Conservation (phyloP, 2,329 filamentous ascomycete species). For the Colletotrichum navitas region DNA sequence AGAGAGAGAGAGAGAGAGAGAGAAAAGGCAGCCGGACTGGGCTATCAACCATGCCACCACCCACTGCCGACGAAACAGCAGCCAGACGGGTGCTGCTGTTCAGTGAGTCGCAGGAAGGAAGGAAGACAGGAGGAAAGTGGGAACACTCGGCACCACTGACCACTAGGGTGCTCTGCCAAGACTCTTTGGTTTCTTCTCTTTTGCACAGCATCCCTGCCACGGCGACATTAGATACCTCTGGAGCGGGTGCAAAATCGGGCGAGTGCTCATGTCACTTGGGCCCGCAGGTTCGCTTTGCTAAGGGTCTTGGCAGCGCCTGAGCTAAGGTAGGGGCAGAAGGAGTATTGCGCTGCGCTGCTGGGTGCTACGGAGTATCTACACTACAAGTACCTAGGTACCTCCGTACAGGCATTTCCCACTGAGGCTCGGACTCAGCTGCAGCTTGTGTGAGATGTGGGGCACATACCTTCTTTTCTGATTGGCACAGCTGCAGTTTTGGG, state of each 20-base stretch:
- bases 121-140: slow-evolving; percentile 21
- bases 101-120: slow-evolving; percentile 1
- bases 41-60: not conserved
- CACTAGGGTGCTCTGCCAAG: slow-evolving; percentile 33
- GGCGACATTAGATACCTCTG: not conserved
- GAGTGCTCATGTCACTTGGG: slow-evolving; percentile 26
- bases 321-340: slow-evolving; percentile 6
- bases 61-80: slow-evolving; percentile 1
- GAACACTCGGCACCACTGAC: slow-evolving; percentile 28
- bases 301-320: not conserved
- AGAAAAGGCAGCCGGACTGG: not conserved
- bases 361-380: too few species aligned
- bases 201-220: slow-evolving; percentile 33
- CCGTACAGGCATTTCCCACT: not conserved
- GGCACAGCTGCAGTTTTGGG: not conserved
- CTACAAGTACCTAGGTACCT: too few species aligned
- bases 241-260: slow-evolving; percentile 1
- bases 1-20: too few species aligned
- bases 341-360: not conserved
- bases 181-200: slow-evolving; percentile 37
- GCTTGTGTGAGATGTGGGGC: not conserved
- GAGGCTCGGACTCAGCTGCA: slow-evolving; percentile 17
- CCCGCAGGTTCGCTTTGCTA: slow-evolving; percentile 1
- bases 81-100: not conserved
- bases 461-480: not conserved